These are phyloP conservation scores for Aspergillus piperis DNA, from an alignment of 2,329 filamentous ascomycete species.

Conservation along the genomic window DNA sequence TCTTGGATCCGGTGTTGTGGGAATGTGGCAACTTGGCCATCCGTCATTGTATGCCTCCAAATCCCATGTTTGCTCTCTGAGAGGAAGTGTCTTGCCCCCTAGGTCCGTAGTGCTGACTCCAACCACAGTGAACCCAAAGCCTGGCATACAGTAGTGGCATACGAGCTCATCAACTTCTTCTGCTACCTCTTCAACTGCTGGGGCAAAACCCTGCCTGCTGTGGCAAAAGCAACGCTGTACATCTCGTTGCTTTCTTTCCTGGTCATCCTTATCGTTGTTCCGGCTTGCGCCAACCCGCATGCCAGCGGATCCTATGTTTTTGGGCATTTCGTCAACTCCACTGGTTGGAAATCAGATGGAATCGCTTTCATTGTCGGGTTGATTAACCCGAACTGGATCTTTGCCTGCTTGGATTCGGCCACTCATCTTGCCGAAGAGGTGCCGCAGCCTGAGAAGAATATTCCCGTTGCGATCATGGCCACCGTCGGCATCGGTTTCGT, in stretches of 20 bases:
- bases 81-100: background rate
- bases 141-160: slow-evolving; percentile 47
- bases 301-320: slow-evolving; percentile 54
- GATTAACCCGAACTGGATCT: slow-evolving; percentile 56
- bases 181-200: slow-evolving; percentile 53
- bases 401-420: slow-evolving; percentile 54
- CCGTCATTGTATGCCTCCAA: slow-evolving; percentile 51
- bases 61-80: background rate
- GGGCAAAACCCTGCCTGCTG: slow-evolving; percentile 37
- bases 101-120: slow-evolving; percentile 14
- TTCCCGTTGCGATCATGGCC: slow-evolving; percentile 55
- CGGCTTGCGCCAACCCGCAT: slow-evolving; percentile 48
- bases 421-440: slow-evolving; percentile 57
- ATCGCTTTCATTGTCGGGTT: slow-evolving; percentile 57
- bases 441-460: slow-evolving; percentile 49
- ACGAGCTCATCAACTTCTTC: slow-evolving; percentile 51
- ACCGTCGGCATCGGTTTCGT: slow-evolving; percentile 48
- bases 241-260: slow-evolving; percentile 51
- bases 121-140: slow-evolving; percentile 32
- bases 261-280: slow-evolving; percentile 52
- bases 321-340: slow-evolving; percentile 55
- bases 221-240: slow-evolving; percentile 49
- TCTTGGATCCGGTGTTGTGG: slow-evolving; percentile 51
- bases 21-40: slow-evolving; percentile 55
- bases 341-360: slow-evolving; percentile 50